Conservation (phyloP, 495 filamentous ascomycete genomes). For the Aspergillus avenaceus region DNA sequence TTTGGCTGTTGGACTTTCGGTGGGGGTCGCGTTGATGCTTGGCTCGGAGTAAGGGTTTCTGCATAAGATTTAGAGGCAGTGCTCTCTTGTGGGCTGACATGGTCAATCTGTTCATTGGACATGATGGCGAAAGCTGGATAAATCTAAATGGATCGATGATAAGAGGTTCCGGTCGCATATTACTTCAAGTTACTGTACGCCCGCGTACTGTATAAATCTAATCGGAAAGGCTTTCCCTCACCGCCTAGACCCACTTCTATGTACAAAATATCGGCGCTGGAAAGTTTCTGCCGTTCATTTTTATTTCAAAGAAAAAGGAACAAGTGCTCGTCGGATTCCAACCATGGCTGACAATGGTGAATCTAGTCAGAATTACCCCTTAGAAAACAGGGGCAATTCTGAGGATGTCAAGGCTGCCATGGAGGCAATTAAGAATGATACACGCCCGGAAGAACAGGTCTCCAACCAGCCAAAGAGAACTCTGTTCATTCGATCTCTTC, state of each 20-base stretch:
- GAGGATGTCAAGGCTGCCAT: slow-evolving; percentile 15
- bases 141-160: no score
- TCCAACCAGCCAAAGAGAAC: slow-evolving; percentile 51
- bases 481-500: slow-evolving; percentile 87
- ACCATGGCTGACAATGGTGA: slow-evolving; percentile 28
- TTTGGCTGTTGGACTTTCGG: slow-evolving; percentile 78
- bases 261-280: slow-evolving; percentile 6
- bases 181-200: no score
- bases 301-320: slow-evolving; percentile 24
- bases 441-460: slow-evolving; percentile 17
- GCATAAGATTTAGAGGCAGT: slow-evolving; percentile 25
- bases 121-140: background rate
- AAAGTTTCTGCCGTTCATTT: slow-evolving; percentile 47
- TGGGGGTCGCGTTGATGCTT: slow-evolving; percentile 22
- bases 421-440: slow-evolving; percentile 20
- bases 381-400: slow-evolving; percentile 16
- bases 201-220: background rate
- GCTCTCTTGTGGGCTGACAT: slow-evolving; percentile 12
- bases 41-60: no score
- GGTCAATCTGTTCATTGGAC: slow-evolving; percentile 24
- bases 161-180: background rate
- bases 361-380: slow-evolving; percentile 28
- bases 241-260: slow-evolving; percentile 19
- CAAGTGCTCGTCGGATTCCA: slow-evolving; percentile 12
- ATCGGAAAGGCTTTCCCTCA: slow-evolving; percentile 11